Evolutionary conservation across 192 early-diverging fungal species (phyloP), one percentile per base, ranked within the genome.

Genomic region (Coemansia sp.): DNA sequence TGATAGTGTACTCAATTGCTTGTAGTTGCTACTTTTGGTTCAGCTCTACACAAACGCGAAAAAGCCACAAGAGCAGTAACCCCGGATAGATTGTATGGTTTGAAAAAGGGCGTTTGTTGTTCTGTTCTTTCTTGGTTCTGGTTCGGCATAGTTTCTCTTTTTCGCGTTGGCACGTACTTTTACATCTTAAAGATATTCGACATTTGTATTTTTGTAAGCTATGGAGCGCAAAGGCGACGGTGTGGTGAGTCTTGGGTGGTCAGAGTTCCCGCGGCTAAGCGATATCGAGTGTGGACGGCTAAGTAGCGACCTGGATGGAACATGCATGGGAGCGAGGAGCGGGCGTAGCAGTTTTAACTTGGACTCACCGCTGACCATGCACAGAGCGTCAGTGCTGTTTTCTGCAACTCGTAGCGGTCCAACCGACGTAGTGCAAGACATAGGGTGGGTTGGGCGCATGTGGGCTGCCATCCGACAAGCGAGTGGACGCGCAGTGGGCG

Each of bases 241-340:
- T 14, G 11, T n/a, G 40, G 12, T 9, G 40, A 42, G 40, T n/a
- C 40, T 42, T n/a, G 40, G 11, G 38, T 12, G 12, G 22, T 12
- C 22, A 19, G 23, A 34, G 40, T 66, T 47, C 28, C 34, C 61
- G 34, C 50, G 50, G 50, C 50, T 55, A 11, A 55, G 22, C 22
- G 28, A 55, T 12, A 19, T 14, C 26, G 28, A 55, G n/a, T 55
- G 23, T 31, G 22, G 44, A 23, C 48, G 38, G 20, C 40, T 17
- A 25, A 23, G 58, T 37, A 51, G 34, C 17, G 17, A 58, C 44
- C 11, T 42, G 28, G 47, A 34, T 9, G 44, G n/a, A 48, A 48
- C 17, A 31, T 14, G 15, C 36, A 46, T 57, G 48, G 53, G 57
- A 4, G 20, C 23, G 50, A 20, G 21, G 50, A 55, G 53, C 53